Conservation (phyloP, 2,329 filamentous ascomycete species). For the Aspergillus floridensis region DNA sequence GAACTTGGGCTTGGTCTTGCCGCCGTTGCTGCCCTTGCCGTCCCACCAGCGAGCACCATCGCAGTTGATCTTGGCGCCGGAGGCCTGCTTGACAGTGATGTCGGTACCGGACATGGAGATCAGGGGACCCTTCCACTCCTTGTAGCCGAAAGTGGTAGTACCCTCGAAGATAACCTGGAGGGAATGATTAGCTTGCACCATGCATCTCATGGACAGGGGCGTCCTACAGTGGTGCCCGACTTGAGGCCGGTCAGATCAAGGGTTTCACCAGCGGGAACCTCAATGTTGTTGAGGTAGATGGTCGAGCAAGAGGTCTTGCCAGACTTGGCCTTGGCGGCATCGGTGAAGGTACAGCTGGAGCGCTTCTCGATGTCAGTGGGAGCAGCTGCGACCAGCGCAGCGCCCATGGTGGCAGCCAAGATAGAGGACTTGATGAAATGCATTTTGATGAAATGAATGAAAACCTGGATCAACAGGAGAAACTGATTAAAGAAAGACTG, state of each 20-base stretch:
- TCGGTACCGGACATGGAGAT: constrained; percentile 59
- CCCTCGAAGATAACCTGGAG: constrained; percentile 60
- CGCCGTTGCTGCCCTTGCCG: constrained; percentile 57
- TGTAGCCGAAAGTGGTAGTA: constrained; percentile 65
- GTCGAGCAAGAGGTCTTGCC: constrained; percentile 33
- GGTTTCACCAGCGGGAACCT: constrained; percentile 37
- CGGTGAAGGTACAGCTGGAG: constrained; percentile 32
- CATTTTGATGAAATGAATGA: constrained; percentile 12
- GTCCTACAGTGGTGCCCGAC: constrained; percentile 31
- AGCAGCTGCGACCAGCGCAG: constrained; percentile 14
- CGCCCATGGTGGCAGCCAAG: constrained; percentile 14
- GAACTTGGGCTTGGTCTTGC: constrained; percentile 64
- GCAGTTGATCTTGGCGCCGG: constrained; percentile 55
- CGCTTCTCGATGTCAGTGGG: constrained; percentile 9
- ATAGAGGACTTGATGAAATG: constrained; percentile 14
- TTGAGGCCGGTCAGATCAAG: constrained; percentile 37
- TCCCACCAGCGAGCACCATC: constrained; percentile 62
- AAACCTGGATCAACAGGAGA: constrained; percentile 13
- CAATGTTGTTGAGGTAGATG: constrained; percentile 39
- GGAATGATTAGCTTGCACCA: neutral
- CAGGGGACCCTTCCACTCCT: constrained; percentile 64
- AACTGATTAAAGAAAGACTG: constrained; percentile 8
- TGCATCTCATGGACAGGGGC: neutral
- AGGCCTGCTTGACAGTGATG: constrained; percentile 47
- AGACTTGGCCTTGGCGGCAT: constrained; percentile 26